Base-by-base conservation (phyloP, 1,284 basidiomycete species). In the Trichosporon coremiiforme region DNA sequence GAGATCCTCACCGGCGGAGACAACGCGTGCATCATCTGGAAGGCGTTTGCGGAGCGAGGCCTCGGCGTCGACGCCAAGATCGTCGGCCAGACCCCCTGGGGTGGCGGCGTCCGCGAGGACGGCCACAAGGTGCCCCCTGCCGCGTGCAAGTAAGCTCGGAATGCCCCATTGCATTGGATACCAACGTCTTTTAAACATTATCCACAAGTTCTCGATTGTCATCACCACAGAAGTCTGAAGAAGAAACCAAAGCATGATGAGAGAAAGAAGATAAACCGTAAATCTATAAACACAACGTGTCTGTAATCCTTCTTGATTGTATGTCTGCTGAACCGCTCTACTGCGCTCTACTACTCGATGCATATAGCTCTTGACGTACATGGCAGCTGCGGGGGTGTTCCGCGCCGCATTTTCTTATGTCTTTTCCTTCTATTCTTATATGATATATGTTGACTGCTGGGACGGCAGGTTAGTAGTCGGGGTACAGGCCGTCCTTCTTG, bases 21-120 rank as follows among this genome's bases (percentile, higher is more conserved):
- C 86, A 98, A 98, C 86, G 86, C 87, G 76, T 98, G 96, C 84
- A 85, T 87, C n/a, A 85, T 98, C 73, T 98, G 94, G 94, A 85
- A 87, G 72, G 93, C 89, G 57, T 98, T 98, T 80, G 87, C 91
- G 17, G 85, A 88, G 76, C 88, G 93, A 62, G 96, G 96, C 2
- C 84, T 98, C 41, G 94, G 94, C 6, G 80, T 84, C 17, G 89
- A 93, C 76, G 91, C 94, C 3, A 83, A 76, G n/a, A 87, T 95
- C 41, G 84, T 88, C 47, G 91, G 92, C 62, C 85, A 87, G 70
- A 93, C 92, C 5, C 94, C 94, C n/a, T 97, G 95, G 95, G 95
- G 95, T 77, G 93, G 94, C 87, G 95, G 95, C 75, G 80, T 86
- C 72, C 84, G 86, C 67, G 78, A 76, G 41, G 85, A 87, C 73